Evolutionary conservation across 805 yeast genomes (phyloP).

Genomic region (Candida chauliodis): DNA sequence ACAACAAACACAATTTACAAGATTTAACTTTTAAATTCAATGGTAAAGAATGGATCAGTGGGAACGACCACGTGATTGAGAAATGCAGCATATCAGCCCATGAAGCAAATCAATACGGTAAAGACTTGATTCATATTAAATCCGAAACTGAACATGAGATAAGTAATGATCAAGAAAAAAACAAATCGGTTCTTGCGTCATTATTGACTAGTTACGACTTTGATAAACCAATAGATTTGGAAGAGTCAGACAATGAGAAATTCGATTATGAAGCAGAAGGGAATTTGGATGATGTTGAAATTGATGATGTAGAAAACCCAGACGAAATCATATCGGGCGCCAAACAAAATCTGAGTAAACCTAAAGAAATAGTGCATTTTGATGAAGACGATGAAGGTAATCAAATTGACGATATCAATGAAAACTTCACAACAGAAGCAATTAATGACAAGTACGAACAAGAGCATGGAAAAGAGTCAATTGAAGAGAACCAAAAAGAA

Average conservation of each 20-base stretch:
- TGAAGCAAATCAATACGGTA: constrained; percentile 26
- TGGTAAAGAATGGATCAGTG: constrained; percentile 75
- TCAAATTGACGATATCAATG: constrained; percentile 32
- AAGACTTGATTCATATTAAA: not conserved
- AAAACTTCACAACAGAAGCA: constrained; percentile 26
- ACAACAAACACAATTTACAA: constrained; percentile 56
- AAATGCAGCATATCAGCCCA: constrained; percentile 24
- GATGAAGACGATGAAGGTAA: constrained; percentile 41
- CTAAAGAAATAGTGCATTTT: constrained; percentile 28
- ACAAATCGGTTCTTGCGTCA: constrained; percentile 31
- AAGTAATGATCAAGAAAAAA: constrained; percentile 19
- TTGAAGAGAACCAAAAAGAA: too few species aligned
- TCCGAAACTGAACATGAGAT: constrained; percentile 6
- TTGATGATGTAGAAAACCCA: constrained; percentile 15
- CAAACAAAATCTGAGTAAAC: constrained; percentile 19
- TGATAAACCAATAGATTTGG: constrained; percentile 34
- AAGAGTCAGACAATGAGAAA: constrained; percentile 25
- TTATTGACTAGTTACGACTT: constrained; percentile 31
- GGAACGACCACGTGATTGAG: constrained; percentile 76
- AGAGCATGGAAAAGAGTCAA: constrained; percentile 22
- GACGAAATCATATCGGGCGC: constrained; percentile 20
- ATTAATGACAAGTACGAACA: constrained; percentile 21
- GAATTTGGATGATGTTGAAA: constrained; percentile 18
- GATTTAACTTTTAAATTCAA: constrained; percentile 63
- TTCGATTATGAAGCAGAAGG: constrained; percentile 36